Percentiles rank a stretch among this genome's conserved stretches.
These are phyloP conservation scores for Cryptococcus sp. DNA, from an alignment of 1,284 basidiomycete species.

Conservation along the genomic window DNA sequence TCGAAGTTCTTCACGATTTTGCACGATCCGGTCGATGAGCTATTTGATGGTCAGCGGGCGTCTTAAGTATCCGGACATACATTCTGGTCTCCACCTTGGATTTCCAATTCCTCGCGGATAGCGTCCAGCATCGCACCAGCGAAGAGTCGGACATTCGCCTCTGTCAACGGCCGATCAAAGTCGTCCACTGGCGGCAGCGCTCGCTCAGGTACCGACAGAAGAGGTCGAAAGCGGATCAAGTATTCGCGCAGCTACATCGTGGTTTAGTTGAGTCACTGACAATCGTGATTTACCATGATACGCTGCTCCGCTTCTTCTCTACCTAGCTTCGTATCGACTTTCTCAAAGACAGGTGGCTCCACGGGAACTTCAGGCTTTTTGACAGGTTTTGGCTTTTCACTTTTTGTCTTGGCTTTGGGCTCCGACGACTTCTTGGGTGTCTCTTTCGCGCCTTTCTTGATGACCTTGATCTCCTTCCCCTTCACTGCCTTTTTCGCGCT, in stretches of 20 bases:
- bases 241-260: slow-evolving; percentile 42
- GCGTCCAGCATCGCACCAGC: slow-evolving; percentile 41
- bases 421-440: not conserved
- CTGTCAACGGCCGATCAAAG: slow-evolving; percentile 45
- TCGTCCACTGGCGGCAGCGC: slow-evolving; percentile 42
- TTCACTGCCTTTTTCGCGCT: no score
- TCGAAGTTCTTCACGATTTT: slow-evolving; percentile 43
- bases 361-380: slow-evolving; percentile 17
- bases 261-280: not conserved
- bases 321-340: slow-evolving; percentile 27
- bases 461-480: not conserved
- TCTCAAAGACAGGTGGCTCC: slow-evolving; percentile 31
- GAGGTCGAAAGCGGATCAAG: slow-evolving; percentile 34
- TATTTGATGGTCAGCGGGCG: slow-evolving; percentile 5
- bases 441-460: no score
- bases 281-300: slow-evolving; percentile 24
- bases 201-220: slow-evolving; percentile 40
- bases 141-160: slow-evolving; percentile 39
- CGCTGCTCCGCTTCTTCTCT: slow-evolving; percentile 33
- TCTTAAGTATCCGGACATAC: slow-evolving; percentile 11
- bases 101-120: slow-evolving; percentile 29
- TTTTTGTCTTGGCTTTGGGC: slow-evolving; percentile 1
- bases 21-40: slow-evolving; percentile 21
- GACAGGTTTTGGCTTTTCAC: not conserved
- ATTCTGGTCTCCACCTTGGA: slow-evolving; percentile 19